Percentiles rank a stretch among this genome's conserved stretches.
Evolutionary conservation across 805 yeast species (phyloP).

Genomic region (Metschnikowia noctiluminum): DNA sequence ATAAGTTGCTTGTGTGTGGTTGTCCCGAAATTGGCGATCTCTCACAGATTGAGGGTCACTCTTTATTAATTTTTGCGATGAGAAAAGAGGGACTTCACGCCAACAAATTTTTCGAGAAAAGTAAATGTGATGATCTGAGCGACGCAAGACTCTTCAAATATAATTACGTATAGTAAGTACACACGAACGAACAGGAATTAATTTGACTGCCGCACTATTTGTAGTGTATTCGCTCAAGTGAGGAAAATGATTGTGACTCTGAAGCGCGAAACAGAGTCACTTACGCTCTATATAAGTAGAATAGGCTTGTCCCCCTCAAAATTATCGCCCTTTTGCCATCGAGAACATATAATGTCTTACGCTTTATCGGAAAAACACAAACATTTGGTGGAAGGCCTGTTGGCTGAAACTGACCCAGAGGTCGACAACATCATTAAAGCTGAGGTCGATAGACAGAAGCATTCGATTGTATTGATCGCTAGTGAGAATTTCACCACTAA

Average conservation of each 20-base stretch:
- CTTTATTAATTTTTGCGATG: constrained; percentile 23
- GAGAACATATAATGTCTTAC: constrained; percentile 34
- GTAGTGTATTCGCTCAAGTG: background rate
- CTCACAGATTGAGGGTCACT: constrained; percentile 75
- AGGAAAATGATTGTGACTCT: constrained; percentile 5
- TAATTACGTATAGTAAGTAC: too few relatives aligned
- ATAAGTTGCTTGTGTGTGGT: constrained; percentile 82
- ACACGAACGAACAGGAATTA: background rate
- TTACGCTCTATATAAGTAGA: constrained; percentile 4
- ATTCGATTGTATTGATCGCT: constrained; percentile 91
- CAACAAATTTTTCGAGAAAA: too few relatives aligned
- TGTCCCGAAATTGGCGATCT: constrained; percentile 83
- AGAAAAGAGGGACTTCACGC: background rate
- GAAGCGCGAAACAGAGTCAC: constrained; percentile 13
- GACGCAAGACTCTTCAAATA: constrained; percentile 1
- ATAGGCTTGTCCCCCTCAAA: background rate
- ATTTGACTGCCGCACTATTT: constrained; percentile 1
- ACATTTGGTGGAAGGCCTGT: constrained; percentile 57
- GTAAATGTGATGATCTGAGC: background rate
- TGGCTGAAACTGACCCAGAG: constrained; percentile 73
- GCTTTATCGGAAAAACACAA: constrained; percentile 48
- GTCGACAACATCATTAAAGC: constrained; percentile 67
- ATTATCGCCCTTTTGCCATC: background rate
- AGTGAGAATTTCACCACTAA: constrained; percentile 96
- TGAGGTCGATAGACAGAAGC: constrained; percentile 89